These are phyloP conservation scores for Beauveria asiatica DNA, from an alignment of 2,329 filamentous ascomycete genomes.

Conservation along the genomic window DNA sequence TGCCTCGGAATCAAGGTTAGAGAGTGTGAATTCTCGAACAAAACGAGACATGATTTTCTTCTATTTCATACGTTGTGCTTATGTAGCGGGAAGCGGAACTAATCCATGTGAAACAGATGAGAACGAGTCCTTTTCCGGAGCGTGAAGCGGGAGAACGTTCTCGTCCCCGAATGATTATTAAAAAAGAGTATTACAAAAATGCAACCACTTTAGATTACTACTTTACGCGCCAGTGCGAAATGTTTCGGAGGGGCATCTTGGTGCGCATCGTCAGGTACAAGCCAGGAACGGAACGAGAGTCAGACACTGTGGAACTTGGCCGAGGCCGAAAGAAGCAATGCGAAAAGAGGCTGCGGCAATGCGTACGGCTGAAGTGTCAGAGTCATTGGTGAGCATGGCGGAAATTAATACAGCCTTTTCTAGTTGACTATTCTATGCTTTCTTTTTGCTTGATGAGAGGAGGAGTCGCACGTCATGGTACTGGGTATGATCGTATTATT, in stretches of 20 bases:
- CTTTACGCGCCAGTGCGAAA: neutral
- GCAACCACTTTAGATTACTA: conserved; percentile 7
- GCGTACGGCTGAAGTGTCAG: neutral
- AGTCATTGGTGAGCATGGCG: neutral
- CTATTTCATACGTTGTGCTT: no score
- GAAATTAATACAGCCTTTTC: neutral
- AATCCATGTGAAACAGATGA: neutral
- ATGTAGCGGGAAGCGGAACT: no score
- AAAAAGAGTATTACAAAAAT: neutral
- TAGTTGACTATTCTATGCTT: neutral
- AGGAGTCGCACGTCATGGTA: neutral
- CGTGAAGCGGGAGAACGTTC: neutral
- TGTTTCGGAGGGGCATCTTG: neutral
- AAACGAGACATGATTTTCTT: no score
- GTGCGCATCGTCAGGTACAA: conserved; percentile 6
- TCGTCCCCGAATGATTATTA: neutral
- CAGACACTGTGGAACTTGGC: conserved; percentile 8
- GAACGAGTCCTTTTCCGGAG: neutral
- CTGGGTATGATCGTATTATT: neutral
- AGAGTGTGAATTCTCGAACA: no score
- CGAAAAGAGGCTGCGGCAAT: neutral
- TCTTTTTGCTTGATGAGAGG: neutral
- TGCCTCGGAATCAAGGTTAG: no score
- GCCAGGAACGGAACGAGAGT: conserved; percentile 7
- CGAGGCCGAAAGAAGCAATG: conserved; percentile 2